These are phyloP conservation scores for Gynandropsis gynandra DNA, from an alignment of 345 rosid genomes.

Conservation along the genomic window DNA sequence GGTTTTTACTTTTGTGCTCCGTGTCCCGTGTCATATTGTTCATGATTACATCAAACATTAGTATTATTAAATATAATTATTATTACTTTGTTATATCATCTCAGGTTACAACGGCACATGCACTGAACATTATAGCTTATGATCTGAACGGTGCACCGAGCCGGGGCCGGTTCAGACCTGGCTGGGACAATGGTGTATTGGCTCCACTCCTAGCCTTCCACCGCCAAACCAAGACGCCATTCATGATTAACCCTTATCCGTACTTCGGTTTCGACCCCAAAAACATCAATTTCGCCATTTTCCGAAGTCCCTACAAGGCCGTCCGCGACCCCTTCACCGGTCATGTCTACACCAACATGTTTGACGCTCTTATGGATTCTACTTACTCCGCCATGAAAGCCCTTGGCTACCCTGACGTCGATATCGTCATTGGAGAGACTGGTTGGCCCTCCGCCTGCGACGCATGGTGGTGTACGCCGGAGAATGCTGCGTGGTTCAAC, in stretches of 20 bases:
- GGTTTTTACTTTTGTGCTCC: background rate
- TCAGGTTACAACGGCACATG: conserved; percentile 74
- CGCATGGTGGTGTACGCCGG: conserved; percentile 36
- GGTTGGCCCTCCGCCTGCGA: conserved; percentile 87
- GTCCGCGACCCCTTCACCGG: conserved; percentile 43
- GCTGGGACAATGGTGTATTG: conserved; percentile 37
- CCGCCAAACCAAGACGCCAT: conserved; percentile 61
- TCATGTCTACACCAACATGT: conserved; percentile 61
- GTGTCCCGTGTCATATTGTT: conserved; percentile 3
- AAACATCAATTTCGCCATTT: conserved; percentile 42
- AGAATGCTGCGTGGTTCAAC: conserved; percentile 56
- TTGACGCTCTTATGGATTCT: conserved; percentile 56
- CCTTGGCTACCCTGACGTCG: conserved; percentile 56
- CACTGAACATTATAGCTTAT: conserved; percentile 45
- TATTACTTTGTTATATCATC: conserved; percentile 12
- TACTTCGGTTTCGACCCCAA: conserved; percentile 48
- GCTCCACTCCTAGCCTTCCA: conserved; percentile 62
- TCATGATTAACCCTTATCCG: conserved; percentile 79
- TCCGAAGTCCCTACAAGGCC: conserved; percentile 42
- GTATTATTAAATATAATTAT: too few species aligned
- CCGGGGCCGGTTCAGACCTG: conserved; percentile 41
- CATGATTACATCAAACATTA: conserved; percentile 4
- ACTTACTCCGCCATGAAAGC: conserved; percentile 65
- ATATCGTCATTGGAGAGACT: conserved; percentile 59
- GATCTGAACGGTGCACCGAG: conserved; percentile 45